Base-by-base conservation (phyloP, 495 filamentous ascomycete species). In the Echria macrotheca region DNA sequence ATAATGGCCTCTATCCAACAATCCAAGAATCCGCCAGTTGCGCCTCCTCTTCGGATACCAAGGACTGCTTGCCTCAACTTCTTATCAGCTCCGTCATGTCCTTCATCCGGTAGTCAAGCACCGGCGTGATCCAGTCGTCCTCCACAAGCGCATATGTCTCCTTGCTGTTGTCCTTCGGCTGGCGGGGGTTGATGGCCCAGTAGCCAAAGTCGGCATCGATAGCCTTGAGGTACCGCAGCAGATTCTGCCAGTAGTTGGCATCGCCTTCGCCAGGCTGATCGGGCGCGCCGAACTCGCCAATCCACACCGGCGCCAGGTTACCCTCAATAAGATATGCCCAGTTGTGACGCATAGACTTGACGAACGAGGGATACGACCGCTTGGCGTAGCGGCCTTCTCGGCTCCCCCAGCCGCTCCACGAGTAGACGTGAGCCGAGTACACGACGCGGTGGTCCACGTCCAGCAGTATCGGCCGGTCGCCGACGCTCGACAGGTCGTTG, bases 161-260 rank as follows among this genome's bases (percentile, higher is more conserved):
- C 19, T 52, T 67, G 39, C 64, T 73, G 53, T 76, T 66, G 14
- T 73, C 64, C 43, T 69, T 69, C n/a, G 75, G 73, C 52, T 81
- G 79, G 22, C 74, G 70, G 39, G 79, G 75, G 63, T 83, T 82
- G 51, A 83, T 61, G 23, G 78, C 79, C 80, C 80, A 84, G 61
- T 82, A 83, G 18, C 76, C 78, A 64, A 80, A 81, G 53, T 80
- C 78, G 19, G 73, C 76, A 54, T 82, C 78, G 35, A 77, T 63
- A 1, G 57, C 58, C 54, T 71, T 72, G 24, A 82, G 64, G 50
- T 73, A 82, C 5, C 64, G 63, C 44, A 84, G 46, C 53, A 83
- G 61, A 50, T 83, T 79, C 15, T 53, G 44, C 79, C 79, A 84
- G 63, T 83, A 82, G 55, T 81, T 77, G 23, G 57, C 58, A 50